Evolutionary conservation across 495 filamentous ascomycete species (phyloP).

Genomic region (Penicillium waksmanii): DNA sequence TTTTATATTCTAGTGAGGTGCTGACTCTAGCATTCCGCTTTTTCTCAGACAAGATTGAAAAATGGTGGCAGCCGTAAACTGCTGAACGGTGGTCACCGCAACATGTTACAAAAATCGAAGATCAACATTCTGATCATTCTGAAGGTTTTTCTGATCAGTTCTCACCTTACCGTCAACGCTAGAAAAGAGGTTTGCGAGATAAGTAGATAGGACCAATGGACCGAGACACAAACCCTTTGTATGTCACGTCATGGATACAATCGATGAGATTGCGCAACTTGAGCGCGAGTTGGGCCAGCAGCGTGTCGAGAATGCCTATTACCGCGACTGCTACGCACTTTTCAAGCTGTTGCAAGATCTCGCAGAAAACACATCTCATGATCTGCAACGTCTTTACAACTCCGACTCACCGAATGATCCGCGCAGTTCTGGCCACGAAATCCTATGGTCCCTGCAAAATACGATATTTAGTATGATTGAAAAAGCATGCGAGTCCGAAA

Average conservation of each 20-base stretch:
- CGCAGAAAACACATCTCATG: neutral
- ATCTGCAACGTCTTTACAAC: neutral
- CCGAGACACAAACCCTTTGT: neutral
- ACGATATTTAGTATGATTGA: too few relatives aligned
- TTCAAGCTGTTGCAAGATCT: conserved; percentile 13
- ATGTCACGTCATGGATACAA: conserved; percentile 2
- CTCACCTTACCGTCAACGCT: neutral
- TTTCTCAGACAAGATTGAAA: neutral
- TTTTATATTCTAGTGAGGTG: neutral
- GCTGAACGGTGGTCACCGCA: neutral
- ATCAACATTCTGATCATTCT: neutral
- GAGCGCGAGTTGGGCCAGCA: conserved; percentile 9
- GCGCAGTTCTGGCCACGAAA: neutral
- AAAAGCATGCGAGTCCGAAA: neutral
- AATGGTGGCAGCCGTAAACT: neutral
- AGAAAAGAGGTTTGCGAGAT: neutral
- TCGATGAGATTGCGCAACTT: conserved; percentile 7
- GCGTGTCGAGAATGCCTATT: conserved; percentile 9
- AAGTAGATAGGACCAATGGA: conserved; percentile 2
- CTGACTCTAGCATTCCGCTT: neutral
- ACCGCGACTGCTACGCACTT: conserved; percentile 9
- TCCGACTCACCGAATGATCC: neutral
- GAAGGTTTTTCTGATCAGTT: too few relatives aligned
- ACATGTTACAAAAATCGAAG: neutral
- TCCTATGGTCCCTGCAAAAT: too few relatives aligned